Evolutionary conservation across 768 basidiomycete species (phyloP).

Genomic region (Termitomyces sp.): DNA sequence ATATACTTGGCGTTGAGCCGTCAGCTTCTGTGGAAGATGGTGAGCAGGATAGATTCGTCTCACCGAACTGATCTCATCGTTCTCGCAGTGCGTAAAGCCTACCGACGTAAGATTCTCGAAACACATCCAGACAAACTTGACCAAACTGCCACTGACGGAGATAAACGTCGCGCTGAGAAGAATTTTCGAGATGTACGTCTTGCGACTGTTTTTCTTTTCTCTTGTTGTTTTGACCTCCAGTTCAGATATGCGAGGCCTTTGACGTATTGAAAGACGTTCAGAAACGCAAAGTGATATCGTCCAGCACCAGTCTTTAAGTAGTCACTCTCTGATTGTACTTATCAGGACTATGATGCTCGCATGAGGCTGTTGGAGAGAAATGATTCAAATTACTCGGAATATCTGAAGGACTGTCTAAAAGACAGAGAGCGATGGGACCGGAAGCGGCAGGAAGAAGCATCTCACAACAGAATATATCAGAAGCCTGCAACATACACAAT

Average conservation of each 20-base stretch:
- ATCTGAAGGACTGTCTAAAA: conserved; percentile 34
- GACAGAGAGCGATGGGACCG: conserved; percentile 53
- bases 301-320: not conserved
- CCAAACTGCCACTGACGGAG: conserved; percentile 41
- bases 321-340: not conserved
- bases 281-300: conserved; percentile 43
- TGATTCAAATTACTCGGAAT: conserved; percentile 26
- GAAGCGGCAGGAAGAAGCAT: conserved; percentile 36
- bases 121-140: conserved; percentile 73
- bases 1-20: conserved; percentile 39
- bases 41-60: conserved; percentile 18
- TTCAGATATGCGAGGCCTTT: conserved; percentile 61
- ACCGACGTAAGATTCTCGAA: conserved; percentile 59
- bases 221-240: conserved; percentile 5
- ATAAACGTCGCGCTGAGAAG: conserved; percentile 47
- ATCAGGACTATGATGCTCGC: conserved; percentile 43
- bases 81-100: conserved; percentile 55
- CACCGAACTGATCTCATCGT: not conserved
- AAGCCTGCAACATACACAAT: conserved; percentile 21
- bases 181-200: conserved; percentile 54
- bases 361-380: conserved; percentile 24
- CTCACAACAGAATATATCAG: conserved; percentile 15
- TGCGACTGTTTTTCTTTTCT: not conserved
- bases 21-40: conserved; percentile 48
- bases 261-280: conserved; percentile 48